Evolutionary conservation across 257 asterid species (phyloP), one percentile per base, ranked within the genome.

Genomic region (Lycium ferocissimum): DNA sequence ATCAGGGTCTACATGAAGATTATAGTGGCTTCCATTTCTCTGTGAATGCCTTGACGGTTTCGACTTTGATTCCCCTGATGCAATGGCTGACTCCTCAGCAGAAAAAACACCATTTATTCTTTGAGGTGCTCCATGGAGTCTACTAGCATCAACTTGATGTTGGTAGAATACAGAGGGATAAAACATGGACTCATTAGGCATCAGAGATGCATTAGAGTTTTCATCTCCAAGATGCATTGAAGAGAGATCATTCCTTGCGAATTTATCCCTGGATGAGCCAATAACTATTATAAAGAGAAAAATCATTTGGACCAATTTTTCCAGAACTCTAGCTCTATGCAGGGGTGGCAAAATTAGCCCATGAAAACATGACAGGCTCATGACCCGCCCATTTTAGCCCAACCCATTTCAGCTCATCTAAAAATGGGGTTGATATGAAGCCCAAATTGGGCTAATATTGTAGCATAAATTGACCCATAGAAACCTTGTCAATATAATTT

Each of bases 141-240:
- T 90, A 89, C 91, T 87, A 83, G 92, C 90, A 87, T 91, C 95
- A 84, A 91, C 89, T 79, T 94, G 98, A 72, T 89, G 92, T 61
- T 92, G 95, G 86, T 91, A 92, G 20, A 87, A 87, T 53, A 91
- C 88, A 81, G 96, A 90, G 8, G 98, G 92, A 90, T 93, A 94
- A 65, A 88, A 83, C 83, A 88, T 84, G 84, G 95, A 94, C 26
- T 87, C 86, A 89, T 86, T 88, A 70, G 85, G 91, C 86, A 87
- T 61, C 45, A 89, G 90, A 87, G 88, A 92, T 85, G 82, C 67
- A 73, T 85, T 88, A 82, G 75, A 85, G 75, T 90, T 89, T 81
- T 90, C 93, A 88, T 84, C 90, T 70, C 86, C 87, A 51, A 87
- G 85, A 59, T 88, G 86, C 82, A 76, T 87, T 83, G 88, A 86